phyloP scores from a whole-genome alignment of 176 grass and related monocot genomes.

The Lolium multiflorum region DNA sequence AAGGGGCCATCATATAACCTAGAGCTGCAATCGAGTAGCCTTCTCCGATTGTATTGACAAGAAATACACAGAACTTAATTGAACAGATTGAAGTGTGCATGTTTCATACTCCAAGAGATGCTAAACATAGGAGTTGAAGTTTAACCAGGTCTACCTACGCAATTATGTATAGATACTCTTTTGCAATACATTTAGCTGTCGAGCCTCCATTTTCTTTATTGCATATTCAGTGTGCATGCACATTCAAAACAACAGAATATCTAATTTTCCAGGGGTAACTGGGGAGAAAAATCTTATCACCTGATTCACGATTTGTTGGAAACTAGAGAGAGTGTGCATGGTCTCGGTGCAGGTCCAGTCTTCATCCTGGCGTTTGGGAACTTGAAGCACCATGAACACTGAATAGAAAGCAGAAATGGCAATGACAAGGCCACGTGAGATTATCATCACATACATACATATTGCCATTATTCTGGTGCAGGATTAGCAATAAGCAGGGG shows the following conservation, averaged over 20 bases:
- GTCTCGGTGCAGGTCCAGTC: slow-evolving; percentile 50
- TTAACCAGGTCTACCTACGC: slow-evolving; percentile 15
- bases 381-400: slow-evolving; percentile 55
- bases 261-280: background rate
- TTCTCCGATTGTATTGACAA: slow-evolving; percentile 19
- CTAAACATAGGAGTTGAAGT: slow-evolving; percentile 37
- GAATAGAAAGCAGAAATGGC: slow-evolving; percentile 41
- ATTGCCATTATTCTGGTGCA: slow-evolving; percentile 23
- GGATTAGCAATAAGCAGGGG: slow-evolving; percentile 26
- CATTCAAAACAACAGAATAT: slow-evolving; percentile 27
- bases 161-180: slow-evolving; percentile 31
- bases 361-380: slow-evolving; percentile 55
- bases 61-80: background rate
- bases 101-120: slow-evolving; percentile 48
- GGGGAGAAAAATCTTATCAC: slow-evolving; percentile 44
- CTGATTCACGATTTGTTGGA: slow-evolving; percentile 46
- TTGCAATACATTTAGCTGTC: slow-evolving; percentile 9
- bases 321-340: slow-evolving; percentile 38
- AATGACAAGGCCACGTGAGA: slow-evolving; percentile 51
- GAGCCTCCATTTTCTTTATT: background rate
- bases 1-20: slow-evolving; percentile 33
- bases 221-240: slow-evolving; percentile 29
- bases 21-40: slow-evolving; percentile 40
- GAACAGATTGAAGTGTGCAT: background rate
- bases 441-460: slow-evolving; percentile 42